Conservation (phyloP, 305 asterid species). For the Ilex paraguariensis region DNA sequence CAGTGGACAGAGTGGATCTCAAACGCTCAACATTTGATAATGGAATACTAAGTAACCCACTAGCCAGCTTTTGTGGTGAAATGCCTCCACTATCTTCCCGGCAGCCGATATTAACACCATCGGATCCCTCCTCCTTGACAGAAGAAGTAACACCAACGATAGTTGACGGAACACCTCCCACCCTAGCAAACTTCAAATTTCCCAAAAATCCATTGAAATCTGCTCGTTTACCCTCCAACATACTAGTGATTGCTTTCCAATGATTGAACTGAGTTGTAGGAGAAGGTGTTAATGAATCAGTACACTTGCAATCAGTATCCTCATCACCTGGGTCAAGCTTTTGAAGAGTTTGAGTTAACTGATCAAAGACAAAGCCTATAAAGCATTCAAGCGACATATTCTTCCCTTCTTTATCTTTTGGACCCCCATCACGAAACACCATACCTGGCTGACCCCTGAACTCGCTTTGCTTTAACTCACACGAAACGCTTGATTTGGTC, state of each 20-base stretch:
- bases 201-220: conserved; percentile 75
- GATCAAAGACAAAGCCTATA: conserved; percentile 69
- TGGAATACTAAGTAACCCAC: conserved; percentile 87
- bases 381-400: conserved; percentile 58
- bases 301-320: conserved; percentile 37
- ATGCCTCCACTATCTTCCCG: conserved; percentile 55
- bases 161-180: conserved; percentile 82
- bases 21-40: conserved; percentile 89
- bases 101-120: conserved; percentile 38
- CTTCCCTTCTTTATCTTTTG: conserved; percentile 39
- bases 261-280: conserved; percentile 51
- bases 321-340: conserved; percentile 48
- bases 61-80: conserved; percentile 52
- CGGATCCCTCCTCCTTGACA: conserved; percentile 54
- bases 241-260: conserved; percentile 47
- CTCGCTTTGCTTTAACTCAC: conserved; percentile 30
- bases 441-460: conserved; percentile 18
- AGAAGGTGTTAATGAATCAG: conserved; percentile 20
- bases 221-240: conserved; percentile 79
- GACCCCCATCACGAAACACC: conserved; percentile 15
- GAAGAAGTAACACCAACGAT: conserved; percentile 63
- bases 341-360: conserved; percentile 50
- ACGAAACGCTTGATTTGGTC: conserved; percentile 13
- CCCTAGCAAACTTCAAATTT: conserved; percentile 84
- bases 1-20: conserved; percentile 81